These are phyloP conservation scores for Phytopythium litorale DNA, from an alignment of 352 stramenopile species.

Conservation along the genomic window DNA sequence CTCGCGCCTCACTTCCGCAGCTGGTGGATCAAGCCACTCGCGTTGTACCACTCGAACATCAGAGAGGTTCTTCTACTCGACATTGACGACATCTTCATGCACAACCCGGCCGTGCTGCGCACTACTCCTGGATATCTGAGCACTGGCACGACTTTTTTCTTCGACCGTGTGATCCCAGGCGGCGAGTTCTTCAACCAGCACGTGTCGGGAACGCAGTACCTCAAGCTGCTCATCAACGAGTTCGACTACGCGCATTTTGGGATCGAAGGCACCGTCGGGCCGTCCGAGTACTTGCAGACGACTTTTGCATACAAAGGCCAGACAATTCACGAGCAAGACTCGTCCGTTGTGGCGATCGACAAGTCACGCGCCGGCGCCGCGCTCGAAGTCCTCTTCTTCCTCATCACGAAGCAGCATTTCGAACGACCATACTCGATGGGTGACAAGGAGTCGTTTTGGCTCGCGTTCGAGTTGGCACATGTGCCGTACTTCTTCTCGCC, in stretches of 20 bases:
- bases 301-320: slow-evolving; percentile 27
- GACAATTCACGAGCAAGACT: slow-evolving; percentile 41
- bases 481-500: slow-evolving; percentile 22
- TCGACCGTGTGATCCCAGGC: slow-evolving; percentile 31
- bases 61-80: slow-evolving; percentile 22
- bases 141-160: slow-evolving; percentile 42
- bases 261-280: slow-evolving; percentile 1
- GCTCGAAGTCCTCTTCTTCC: slow-evolving; percentile 11
- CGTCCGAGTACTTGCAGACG: slow-evolving; percentile 23
- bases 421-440: slow-evolving; percentile 9
- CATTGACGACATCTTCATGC: slow-evolving; percentile 30
- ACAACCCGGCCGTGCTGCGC: slow-evolving; percentile 24
- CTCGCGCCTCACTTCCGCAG: slow-evolving; percentile 11
- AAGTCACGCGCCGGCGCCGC: slow-evolving; percentile 10
- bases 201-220: slow-evolving; percentile 16
- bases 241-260: slow-evolving; percentile 32
- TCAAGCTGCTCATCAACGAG: slow-evolving; percentile 21
- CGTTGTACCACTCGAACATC: slow-evolving; percentile 15
- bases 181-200: slow-evolving; percentile 24
- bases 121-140: slow-evolving; percentile 22
- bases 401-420: slow-evolving; percentile 14
- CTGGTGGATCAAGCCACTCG: slow-evolving; percentile 27
- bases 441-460: slow-evolving; percentile 27
- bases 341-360: slow-evolving; percentile 40
- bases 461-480: slow-evolving; percentile 19